Evolutionary conservation across 768 basidiomycete species (phyloP).

Genomic region (Mycena chlorophos): DNA sequence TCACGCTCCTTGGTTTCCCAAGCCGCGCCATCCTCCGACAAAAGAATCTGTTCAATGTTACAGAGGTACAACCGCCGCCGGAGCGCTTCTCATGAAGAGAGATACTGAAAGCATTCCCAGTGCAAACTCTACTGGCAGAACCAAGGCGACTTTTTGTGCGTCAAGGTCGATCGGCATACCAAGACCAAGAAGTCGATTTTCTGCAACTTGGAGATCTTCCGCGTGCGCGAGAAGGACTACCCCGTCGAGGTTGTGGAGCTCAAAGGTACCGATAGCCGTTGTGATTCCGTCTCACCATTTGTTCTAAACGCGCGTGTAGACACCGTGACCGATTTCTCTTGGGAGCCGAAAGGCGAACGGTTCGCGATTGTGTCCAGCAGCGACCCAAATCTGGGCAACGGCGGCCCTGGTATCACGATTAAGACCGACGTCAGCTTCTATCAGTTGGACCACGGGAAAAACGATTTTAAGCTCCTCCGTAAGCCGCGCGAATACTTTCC

Average conservation of each 20-base stretch:
- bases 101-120: constrained; percentile 40
- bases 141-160: constrained; percentile 96
- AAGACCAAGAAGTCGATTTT: constrained; percentile 99
- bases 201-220: constrained; percentile 97
- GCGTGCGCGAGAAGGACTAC: constrained; percentile 94
- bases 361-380: constrained; percentile 94
- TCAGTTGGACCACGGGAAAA: constrained; percentile 88
- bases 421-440: constrained; percentile 97
- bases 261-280: constrained; percentile 60
- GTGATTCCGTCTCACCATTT: not conserved
- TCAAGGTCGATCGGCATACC: constrained; percentile 97
- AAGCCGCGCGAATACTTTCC: constrained; percentile 28
- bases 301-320: constrained; percentile 48
- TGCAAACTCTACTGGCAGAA: constrained; percentile 99
- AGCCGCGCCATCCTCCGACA: constrained; percentile 79
- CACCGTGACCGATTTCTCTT: constrained; percentile 92
- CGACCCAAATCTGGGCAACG: constrained; percentile 91
- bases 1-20: constrained; percentile 90
- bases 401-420: constrained; percentile 88
- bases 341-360: constrained; percentile 97
- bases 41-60: constrained; percentile 97
- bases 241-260: constrained; percentile 97
- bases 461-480: constrained; percentile 92
- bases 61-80: constrained; percentile 74
- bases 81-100: constrained; percentile 7